Percentiles rank a stretch among this genome's conserved stretches.
Evolutionary conservation across 2,329 filamentous ascomycete genomes (phyloP).

Genomic region (Cercospora beticola): DNA sequence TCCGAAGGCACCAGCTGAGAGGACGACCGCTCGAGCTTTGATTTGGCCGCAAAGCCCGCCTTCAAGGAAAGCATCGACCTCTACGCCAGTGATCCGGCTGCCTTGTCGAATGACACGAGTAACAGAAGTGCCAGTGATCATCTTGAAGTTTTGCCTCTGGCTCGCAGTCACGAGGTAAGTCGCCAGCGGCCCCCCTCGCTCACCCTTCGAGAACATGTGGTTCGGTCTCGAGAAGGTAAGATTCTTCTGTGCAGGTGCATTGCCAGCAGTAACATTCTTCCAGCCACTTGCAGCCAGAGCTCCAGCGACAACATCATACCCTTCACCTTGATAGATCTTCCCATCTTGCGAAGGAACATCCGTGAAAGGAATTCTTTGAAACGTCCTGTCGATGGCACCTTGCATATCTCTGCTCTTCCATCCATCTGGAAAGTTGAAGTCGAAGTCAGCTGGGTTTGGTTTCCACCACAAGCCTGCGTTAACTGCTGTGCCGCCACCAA

Average conservation of each 20-base stretch:
- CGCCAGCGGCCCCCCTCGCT: conserved; percentile 67
- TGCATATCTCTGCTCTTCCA: conserved; percentile 67
- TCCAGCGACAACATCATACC: conserved; percentile 61
- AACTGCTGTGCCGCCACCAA: conserved; percentile 66
- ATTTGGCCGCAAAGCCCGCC: conserved; percentile 61
- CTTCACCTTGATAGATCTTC: conserved; percentile 64
- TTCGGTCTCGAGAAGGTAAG: conserved; percentile 62
- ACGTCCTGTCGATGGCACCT: conserved; percentile 60
- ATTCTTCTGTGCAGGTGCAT: conserved; percentile 63
- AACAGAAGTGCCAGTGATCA: conserved; percentile 67
- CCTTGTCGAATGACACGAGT: conserved; percentile 64
- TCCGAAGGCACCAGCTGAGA: conserved; percentile 59
- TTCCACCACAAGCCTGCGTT: conserved; percentile 71
- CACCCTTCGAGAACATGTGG: conserved; percentile 66
- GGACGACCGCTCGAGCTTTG: conserved; percentile 60
- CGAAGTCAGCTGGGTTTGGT: conserved; percentile 65
- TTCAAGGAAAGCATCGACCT: conserved; percentile 57
- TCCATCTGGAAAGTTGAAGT: conserved; percentile 68
- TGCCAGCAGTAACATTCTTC: conserved; percentile 61
- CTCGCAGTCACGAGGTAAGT: conserved; percentile 67
- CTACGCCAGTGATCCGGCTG: conserved; percentile 64
- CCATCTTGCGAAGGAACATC: conserved; percentile 65
- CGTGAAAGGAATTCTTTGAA: conserved; percentile 69
- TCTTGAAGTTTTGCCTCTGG: conserved; percentile 62
- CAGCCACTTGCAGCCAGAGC: conserved; percentile 63